Conservation (phyloP, 345 rosid species). For the Citrus glauca region DNA sequence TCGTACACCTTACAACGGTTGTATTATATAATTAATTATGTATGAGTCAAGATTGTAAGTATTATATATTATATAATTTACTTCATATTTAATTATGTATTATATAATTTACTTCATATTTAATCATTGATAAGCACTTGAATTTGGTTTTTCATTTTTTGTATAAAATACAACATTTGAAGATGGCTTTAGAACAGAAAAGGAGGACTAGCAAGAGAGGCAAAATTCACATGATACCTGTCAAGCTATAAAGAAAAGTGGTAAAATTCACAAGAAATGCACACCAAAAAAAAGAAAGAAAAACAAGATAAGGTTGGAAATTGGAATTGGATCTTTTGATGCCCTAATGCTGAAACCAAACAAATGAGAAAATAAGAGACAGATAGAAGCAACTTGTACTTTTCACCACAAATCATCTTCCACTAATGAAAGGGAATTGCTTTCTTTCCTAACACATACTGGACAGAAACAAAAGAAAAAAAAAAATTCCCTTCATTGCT, state of each 20-base stretch:
- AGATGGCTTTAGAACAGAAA: constrained; percentile 9
- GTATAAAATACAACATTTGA: no score
- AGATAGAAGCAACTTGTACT: constrained; percentile 6
- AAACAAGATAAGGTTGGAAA: no score
- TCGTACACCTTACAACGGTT: not conserved
- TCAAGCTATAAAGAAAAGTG: constrained; percentile 12
- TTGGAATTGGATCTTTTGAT: constrained; percentile 6
- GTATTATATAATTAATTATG: not conserved
- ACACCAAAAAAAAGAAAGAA: no score
- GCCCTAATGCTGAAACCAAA: not conserved
- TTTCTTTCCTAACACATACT: not conserved
- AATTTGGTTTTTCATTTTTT: no score
- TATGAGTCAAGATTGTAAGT: no score
- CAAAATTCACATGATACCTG: constrained; percentile 19
- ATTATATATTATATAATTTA: no score
- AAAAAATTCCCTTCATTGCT: not conserved
- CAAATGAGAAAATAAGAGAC: not conserved
- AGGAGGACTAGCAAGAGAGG: not conserved
- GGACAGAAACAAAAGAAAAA: not conserved
- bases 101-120: no score
- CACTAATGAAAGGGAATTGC: constrained; percentile 17
- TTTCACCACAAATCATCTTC: constrained; percentile 24
- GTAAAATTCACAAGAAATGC: not conserved
- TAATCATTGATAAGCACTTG: no score
- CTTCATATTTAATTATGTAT: no score